Evolutionary conservation across 805 yeast species (phyloP), one percentile per base, ranked within the genome.

Genomic region (Candida sanyiensis): DNA sequence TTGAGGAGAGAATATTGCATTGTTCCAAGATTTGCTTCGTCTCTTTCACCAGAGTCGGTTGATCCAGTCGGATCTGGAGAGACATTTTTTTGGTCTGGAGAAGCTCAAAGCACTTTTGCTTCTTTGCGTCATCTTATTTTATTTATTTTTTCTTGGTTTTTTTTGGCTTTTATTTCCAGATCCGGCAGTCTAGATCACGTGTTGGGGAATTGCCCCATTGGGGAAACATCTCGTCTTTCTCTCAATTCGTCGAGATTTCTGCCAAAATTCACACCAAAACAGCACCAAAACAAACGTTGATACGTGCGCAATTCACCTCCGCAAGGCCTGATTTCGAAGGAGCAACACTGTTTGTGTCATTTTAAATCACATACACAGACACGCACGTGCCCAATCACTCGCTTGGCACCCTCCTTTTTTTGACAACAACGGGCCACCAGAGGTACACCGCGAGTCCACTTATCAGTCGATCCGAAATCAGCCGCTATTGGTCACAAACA

Each of bases 141-240:
- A 22, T 22, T 22, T 22, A 8, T 22, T 22, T 22, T 8, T 22
- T n/a, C n/a, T n/a, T n/a, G n/a, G n/a, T n/a, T n/a, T n/a, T n/a
- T n/a, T n/a, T n/a, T n/a, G n/a, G n/a, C 19, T 36, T 9, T n/a
- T 13, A 24, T 25, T 33, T 12, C 44, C 44, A 5, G 9, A 37
- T 40, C 10, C 5, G 44, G 44, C 28, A 40, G 35, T 40, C 41
- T 28, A 40, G 26, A 15, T 37, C 35, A 37, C 39, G 35, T 29
- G 39, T 30, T 13, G 5, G 6, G 8, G 10, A 9, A 21, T 3
- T 22, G 13, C 27, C 27, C 18, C 24, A 18, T 29, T 29, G 16
- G 29, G 29, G 12, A 27, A 27, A 15, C 7, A 27, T 27, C 29
- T 27, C 22, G 33, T 17, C 19, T 19, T 29, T 19, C 16, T 29